Evolutionary conservation across 306 rosid genomes (phyloP), one percentile per base, ranked within the genome.

Genomic region (Carpinus viminea): DNA sequence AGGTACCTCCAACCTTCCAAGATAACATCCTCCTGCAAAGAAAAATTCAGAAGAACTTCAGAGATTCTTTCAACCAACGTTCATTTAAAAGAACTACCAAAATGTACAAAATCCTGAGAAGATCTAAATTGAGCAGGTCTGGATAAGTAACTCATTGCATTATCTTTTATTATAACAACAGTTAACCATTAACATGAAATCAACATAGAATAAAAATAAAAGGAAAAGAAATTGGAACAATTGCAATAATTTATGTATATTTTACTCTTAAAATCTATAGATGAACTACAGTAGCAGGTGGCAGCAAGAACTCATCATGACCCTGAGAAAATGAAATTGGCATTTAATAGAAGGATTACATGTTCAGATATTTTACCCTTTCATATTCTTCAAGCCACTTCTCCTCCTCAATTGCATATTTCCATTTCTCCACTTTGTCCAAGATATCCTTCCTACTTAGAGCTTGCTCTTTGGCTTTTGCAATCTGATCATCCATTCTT

Each of bases 321-420:
- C 17, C 28, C 51, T 17, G n/a, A 18, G 26, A 68, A 41, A 68
- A 18, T 34, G 26, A 21, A 43, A 41, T 38, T 41, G 72, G 4
- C 51, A 66, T 31, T 59, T 17, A 18, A 56, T 69, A 72, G 6
- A 74, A 66, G 65, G 55, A 62, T 46, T 28, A 72, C 31, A 59
- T 18, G n/a, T 41, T 13, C 45, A 52, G 31, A 57, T 12, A 18
- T 10, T 74, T 54, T 87, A 94, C 98, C 97, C 87, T 94, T 91
- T 94, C 98, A 68, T 92, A 94, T 78, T 92, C 97, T 75, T 91
- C 96, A 72, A 94, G 88, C 98, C 98, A 94, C 77, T 89, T 94
- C 81, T 94, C 98, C 91, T 94, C 97, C 85, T 92, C 93, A 50
- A 85, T 89, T 15, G 97, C 91, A 72, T 89, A 85, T 79, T 83